Base-by-base conservation (phyloP, 441 rosid genomes). In the Flueggea neowawraea region DNA sequence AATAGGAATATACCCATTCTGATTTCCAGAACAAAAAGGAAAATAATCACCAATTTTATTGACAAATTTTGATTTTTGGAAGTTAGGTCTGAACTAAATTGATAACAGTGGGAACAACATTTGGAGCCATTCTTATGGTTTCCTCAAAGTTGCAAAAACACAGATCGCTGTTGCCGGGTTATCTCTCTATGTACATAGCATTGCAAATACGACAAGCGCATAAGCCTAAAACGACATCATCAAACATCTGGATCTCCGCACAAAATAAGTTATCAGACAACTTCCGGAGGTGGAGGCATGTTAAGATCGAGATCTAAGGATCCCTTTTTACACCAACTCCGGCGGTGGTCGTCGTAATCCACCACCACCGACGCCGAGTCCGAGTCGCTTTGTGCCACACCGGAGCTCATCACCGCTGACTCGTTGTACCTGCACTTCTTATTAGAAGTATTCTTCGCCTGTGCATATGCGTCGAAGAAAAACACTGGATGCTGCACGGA, bases 331-430 rank as follows among this genome's bases (percentile, higher is more conserved):
- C 73, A 66, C 0, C 67, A 71, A 4, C 55, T 57, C 9, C 65
- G 73, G n/a, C 65, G 65, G 57, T 62, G 62, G 7, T 63, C 71
- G 51, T 69, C 82, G n/a, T 67, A 64, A 78, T 88, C n/a, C n/a
- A n/a, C 86, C 32, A 87, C 65, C 48, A 84, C 74, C 53, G 84
- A 78, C 10, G 92, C 87, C 2, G 88, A 82, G 65, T 87, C 84
- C 5, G 92, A 82, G 16, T 82, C 89, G 54, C 91, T 83, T 31
- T 71, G 81, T 7, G 22, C 70, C 12, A 73, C 77, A 28, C 64
- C 55, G 36, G 44, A 63, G 45, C 51, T 53, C 31, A 61, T 47
- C 72, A 12, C 63, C 52, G 17, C 62, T 45, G 45, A n/a, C 11
- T 49, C 81, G 69, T 74, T 73, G 44, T 58, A 60, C 47, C 63